Percentiles rank a stretch among this genome's conserved stretches.
Conservation (phyloP, 495 filamentous ascomycete genomes). For the Coniosporium apollinis region DNA sequence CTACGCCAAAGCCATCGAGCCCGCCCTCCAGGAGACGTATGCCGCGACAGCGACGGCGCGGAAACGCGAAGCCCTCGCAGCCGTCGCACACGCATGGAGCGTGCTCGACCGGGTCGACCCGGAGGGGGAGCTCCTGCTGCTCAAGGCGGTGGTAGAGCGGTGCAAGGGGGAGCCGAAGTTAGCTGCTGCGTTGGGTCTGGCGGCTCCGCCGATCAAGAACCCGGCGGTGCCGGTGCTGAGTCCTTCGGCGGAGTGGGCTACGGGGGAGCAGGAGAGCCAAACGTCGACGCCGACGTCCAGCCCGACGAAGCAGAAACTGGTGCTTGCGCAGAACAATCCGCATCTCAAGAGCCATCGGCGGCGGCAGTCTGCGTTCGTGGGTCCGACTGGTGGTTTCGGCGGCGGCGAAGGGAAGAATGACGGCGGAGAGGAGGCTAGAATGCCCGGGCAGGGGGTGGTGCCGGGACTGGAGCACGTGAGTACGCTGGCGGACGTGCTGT, state of each 20-base stretch:
- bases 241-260: too few relatives aligned
- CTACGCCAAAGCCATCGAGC: conserved; percentile 62
- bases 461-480: conserved; percentile 84
- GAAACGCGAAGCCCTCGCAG: conserved; percentile 67
- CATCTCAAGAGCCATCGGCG: conserved; percentile 63
- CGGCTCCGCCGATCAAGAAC: neutral
- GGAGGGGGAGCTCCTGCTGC: conserved; percentile 72
- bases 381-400: conserved; percentile 8
- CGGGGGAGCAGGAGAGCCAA: neutral
- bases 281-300: neutral
- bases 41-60: conserved; percentile 56
- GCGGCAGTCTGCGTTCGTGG: conserved; percentile 42
- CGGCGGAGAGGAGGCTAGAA: conserved; percentile 29
- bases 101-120: conserved; percentile 75
- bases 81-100: conserved; percentile 68
- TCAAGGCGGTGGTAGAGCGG: conserved; percentile 50
- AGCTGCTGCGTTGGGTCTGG: conserved; percentile 14
- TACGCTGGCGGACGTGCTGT: conserved; percentile 77
- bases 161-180: conserved; percentile 29
- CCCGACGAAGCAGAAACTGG: conserved; percentile 41
- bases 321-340: conserved; percentile 69
- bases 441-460: conserved; percentile 25
- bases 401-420: conserved; percentile 13
- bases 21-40: conserved; percentile 65
- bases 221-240: too few relatives aligned